A percentile compares a stretch with the other conserved stretches of the same genome.
These are phyloP conservation scores for Cyclostephanos tholiformis DNA, from an alignment of 108 stramenopile genomes.

Conservation along the genomic window DNA sequence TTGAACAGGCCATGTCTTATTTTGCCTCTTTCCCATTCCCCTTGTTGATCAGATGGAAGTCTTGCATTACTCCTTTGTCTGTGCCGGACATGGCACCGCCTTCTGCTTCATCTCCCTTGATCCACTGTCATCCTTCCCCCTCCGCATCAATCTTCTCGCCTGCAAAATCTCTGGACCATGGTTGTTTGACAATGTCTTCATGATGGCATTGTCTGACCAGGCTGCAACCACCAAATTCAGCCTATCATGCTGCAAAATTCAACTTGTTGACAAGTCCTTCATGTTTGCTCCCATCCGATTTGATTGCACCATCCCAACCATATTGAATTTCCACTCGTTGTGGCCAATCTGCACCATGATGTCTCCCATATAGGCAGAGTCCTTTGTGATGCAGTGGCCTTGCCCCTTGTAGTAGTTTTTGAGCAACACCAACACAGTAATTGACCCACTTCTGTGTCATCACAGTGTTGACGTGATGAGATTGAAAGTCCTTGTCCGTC, in stretches of 20 bases:
- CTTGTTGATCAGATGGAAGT: background rate
- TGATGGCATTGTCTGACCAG: background rate
- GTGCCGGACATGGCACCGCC: too few species aligned
- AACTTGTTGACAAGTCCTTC: background rate
- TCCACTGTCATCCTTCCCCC: too few species aligned
- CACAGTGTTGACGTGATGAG: too few species aligned
- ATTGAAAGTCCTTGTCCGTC: too few species aligned
- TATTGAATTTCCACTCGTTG: slow-evolving; percentile 7
- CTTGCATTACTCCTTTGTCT: background rate
- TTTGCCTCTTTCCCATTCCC: background rate
- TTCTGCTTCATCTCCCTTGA: too few species aligned
- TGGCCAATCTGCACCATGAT: slow-evolving; percentile 6
- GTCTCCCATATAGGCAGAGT: slow-evolving; percentile 11
- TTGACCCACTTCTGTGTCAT: slow-evolving; percentile 1
- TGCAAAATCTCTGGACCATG: background rate
- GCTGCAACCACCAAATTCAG: background rate
- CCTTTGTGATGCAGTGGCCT: slow-evolving; percentile 2
- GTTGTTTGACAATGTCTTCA: background rate
- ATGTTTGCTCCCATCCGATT: background rate
- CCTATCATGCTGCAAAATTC: slow-evolving; percentile 1
- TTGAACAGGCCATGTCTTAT: background rate
- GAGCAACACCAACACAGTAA: background rate
- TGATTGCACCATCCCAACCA: background rate
- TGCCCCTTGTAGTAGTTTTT: background rate
- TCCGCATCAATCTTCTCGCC: too few species aligned